These are phyloP conservation scores for Apiotrichum gracile DNA, from an alignment of 1,284 basidiomycete species.

Conservation along the genomic window DNA sequence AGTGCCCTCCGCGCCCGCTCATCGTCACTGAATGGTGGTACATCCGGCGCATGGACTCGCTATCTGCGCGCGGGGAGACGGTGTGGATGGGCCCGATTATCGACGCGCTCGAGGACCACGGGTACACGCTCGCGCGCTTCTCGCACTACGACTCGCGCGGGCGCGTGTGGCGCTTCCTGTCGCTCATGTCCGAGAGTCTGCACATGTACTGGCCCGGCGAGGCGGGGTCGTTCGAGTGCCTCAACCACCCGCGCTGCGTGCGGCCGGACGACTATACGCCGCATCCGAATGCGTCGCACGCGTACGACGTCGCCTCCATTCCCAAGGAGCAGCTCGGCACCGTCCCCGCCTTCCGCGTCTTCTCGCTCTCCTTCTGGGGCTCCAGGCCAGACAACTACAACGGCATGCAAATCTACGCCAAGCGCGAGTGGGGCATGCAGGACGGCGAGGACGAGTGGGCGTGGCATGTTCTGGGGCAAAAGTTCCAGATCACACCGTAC, in stretches of 20 bases:
- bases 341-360: slow-evolving; percentile 40
- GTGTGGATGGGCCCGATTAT: neutral
- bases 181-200: neutral
- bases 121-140: neutral
- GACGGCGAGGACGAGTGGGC: slow-evolving; percentile 21
- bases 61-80: neutral
- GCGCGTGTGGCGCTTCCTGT: no score
- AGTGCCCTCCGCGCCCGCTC: slow-evolving; percentile 30
- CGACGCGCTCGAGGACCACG: neutral
- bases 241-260: slow-evolving; percentile 39
- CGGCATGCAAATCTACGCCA: slow-evolving; percentile 8
- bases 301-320: slow-evolving; percentile 21
- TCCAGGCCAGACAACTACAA: slow-evolving; percentile 6
- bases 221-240: slow-evolving; percentile 26
- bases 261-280: slow-evolving; percentile 34
- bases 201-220: slow-evolving; percentile 12
- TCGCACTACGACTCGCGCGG: no score
- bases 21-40: slow-evolving; percentile 35
- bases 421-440: no score
- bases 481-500: slow-evolving; percentile 40
- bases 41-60: neutral
- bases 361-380: slow-evolving; percentile 29
- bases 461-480: slow-evolving; percentile 37
- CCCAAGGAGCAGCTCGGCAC: slow-evolving; percentile 31
- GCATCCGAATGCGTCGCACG: slow-evolving; percentile 13